These are phyloP conservation scores for Colletotrichum sansevieriae DNA, from an alignment of 2,329 filamentous ascomycete genomes.

Conservation along the genomic window DNA sequence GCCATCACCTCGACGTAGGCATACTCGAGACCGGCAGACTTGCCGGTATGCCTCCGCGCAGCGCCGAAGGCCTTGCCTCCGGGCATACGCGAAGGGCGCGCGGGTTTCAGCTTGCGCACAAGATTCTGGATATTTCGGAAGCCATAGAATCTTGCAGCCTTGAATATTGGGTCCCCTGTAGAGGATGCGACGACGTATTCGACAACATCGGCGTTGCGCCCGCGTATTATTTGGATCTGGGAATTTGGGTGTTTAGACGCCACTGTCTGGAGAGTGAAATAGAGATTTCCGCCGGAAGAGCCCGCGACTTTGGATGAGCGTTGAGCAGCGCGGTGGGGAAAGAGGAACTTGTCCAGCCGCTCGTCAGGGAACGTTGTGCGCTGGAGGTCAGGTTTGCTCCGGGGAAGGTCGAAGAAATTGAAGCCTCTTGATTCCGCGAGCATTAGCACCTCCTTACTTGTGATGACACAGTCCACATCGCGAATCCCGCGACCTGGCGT, in stretches of 20 bases:
- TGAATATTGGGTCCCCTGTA: constrained; percentile 73
- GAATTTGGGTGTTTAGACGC: constrained; percentile 79
- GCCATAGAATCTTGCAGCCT: constrained; percentile 92
- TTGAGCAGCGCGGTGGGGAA: constrained; percentile 63
- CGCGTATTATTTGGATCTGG: constrained; percentile 76
- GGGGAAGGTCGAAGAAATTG: constrained; percentile 78
- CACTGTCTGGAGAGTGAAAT: constrained; percentile 84
- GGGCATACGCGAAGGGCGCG: constrained; percentile 81
- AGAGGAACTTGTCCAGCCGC: constrained; percentile 79
- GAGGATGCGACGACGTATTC: constrained; percentile 80
- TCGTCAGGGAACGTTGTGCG: constrained; percentile 78
- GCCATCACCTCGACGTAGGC: constrained; percentile 99
- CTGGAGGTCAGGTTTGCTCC: constrained; percentile 63
- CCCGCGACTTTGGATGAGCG: constrained; percentile 72
- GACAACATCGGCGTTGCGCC: constrained; percentile 90
- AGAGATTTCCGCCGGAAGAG: constrained; percentile 88
- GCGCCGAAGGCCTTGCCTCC: constrained; percentile 75
- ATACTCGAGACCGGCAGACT: constrained; percentile 72
- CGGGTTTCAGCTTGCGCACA: constrained; percentile 89
- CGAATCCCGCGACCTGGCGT: constrained; percentile 71
- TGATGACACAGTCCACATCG: constrained; percentile 98
- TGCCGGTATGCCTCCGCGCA: constrained; percentile 65
- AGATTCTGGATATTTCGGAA: constrained; percentile 99
- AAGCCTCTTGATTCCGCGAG: constrained; percentile 85
- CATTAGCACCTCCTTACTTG: constrained; percentile 92